Conservation (phyloP, 129 eudicot genomes). For the Saussurea involucrata region DNA sequence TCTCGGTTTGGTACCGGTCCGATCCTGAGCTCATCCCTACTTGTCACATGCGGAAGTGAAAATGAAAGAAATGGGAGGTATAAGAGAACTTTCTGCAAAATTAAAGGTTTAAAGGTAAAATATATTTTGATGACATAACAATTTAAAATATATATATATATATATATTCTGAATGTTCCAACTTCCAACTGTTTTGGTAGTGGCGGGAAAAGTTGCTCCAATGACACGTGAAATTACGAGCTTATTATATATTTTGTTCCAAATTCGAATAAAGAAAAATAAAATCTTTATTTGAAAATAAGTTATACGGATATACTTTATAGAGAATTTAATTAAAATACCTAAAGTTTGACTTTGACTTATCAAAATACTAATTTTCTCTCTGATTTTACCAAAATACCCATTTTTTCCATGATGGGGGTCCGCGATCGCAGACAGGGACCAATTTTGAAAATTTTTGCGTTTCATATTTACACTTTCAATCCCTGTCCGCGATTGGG, state of each 20-base stretch:
- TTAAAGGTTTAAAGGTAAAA: background rate
- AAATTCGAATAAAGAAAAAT: background rate
- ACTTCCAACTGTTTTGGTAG: background rate
- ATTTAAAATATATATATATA: too few species aligned
- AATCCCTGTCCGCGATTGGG: too few species aligned
- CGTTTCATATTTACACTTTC: too few species aligned
- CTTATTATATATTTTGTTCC: background rate
- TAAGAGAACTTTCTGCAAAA: background rate
- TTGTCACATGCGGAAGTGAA: background rate
- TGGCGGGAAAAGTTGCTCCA: background rate
- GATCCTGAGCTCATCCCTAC: too few species aligned
- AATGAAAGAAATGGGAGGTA: background rate
- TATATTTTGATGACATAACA: background rate
- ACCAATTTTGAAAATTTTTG: too few species aligned
- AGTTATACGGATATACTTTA: background rate
- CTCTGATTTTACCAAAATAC: too few species aligned
- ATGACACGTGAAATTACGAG: background rate
- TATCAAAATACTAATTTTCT: too few species aligned
- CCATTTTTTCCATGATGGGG: too few species aligned
- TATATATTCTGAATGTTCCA: background rate
- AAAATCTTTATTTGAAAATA: background rate
- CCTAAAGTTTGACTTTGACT: too few species aligned
- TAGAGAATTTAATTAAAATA: too few species aligned
- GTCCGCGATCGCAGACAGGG: too few species aligned
- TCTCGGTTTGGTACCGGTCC: too few species aligned